A percentile compares a stretch with the other conserved stretches of the same genome.
These are phyloP conservation scores for Scheffersomyces segobiensis DNA, from an alignment of 1,139 yeast species.

Conservation along the genomic window DNA sequence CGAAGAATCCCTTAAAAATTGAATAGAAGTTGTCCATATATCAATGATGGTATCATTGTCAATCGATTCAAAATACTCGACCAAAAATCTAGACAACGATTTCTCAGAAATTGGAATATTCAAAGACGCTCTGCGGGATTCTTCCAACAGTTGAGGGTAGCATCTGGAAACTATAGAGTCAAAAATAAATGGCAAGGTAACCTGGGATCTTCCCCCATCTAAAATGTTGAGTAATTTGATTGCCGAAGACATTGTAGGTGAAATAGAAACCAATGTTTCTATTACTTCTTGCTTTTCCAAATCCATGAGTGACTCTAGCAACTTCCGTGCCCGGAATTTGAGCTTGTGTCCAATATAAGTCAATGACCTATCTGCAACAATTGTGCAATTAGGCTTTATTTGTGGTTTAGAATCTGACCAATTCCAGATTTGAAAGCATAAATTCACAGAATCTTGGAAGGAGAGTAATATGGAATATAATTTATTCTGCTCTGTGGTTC, in stretches of 20 bases:
- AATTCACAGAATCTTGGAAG: conserved; percentile 58
- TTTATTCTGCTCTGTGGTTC: conserved; percentile 55
- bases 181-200: conserved; percentile 69
- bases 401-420: conserved; percentile 62
- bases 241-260: conserved; percentile 16
- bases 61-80: conserved; percentile 59
- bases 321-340: conserved; percentile 68
- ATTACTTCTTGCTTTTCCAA: conserved; percentile 75
- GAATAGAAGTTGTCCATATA: conserved; percentile 59
- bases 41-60: conserved; percentile 80
- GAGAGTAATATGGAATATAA: conserved; percentile 59
- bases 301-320: conserved; percentile 67
- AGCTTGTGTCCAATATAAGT: conserved; percentile 65
- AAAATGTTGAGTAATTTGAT: conserved; percentile 67
- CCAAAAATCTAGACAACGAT: conserved; percentile 51
- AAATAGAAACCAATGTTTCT: conserved; percentile 56
- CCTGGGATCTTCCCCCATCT: conserved; percentile 82
- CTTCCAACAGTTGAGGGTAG: conserved; percentile 31
- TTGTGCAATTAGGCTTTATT: conserved; percentile 10
- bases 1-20: conserved; percentile 60
- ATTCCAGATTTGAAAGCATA: conserved; percentile 66
- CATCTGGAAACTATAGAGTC: conserved; percentile 49
- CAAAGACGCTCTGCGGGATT: conserved; percentile 41
- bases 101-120: conserved; percentile 42
- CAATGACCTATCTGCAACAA: conserved; percentile 42